phyloP scores from a whole-genome alignment of 441 rosid genomes.

The Pelargonium cotyledonis region DNA sequence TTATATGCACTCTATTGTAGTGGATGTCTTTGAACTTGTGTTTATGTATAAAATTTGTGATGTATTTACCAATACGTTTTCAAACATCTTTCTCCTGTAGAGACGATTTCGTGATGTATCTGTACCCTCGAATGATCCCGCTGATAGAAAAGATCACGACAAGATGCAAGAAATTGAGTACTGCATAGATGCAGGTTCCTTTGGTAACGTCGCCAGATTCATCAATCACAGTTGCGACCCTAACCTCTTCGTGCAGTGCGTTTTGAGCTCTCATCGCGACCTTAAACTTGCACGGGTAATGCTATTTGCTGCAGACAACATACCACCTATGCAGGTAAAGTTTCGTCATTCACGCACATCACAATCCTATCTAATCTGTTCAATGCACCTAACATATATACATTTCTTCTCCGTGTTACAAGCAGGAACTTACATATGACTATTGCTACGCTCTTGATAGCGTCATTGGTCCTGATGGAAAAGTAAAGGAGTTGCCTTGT shows the following conservation, averaged over 20 bases:
- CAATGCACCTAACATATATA: neutral
- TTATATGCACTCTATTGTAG: no score
- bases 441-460: no score
- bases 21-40: no score
- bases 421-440: slow-evolving; percentile 21
- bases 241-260: slow-evolving; percentile 25
- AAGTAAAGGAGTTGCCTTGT: no score
- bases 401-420: neutral
- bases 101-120: slow-evolving; percentile 7
- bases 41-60: no score
- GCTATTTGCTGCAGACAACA: slow-evolving; percentile 26
- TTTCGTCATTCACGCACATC: neutral
- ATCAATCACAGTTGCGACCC: slow-evolving; percentile 29
- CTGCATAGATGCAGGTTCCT: slow-evolving; percentile 28
- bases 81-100: neutral
- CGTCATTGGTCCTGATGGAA: no score
- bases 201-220: slow-evolving; percentile 24
- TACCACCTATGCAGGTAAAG: slow-evolving; percentile 24
- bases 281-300: slow-evolving; percentile 24
- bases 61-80: no score
- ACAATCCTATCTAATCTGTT: neutral
- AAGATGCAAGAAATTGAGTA: slow-evolving; percentile 19
- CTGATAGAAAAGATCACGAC: neutral
- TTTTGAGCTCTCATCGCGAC: slow-evolving; percentile 27
- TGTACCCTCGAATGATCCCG: neutral